These are phyloP conservation scores for Cordyceps militaris DNA, from an alignment of 2,329 filamentous ascomycete genomes.

Conservation along the genomic window DNA sequence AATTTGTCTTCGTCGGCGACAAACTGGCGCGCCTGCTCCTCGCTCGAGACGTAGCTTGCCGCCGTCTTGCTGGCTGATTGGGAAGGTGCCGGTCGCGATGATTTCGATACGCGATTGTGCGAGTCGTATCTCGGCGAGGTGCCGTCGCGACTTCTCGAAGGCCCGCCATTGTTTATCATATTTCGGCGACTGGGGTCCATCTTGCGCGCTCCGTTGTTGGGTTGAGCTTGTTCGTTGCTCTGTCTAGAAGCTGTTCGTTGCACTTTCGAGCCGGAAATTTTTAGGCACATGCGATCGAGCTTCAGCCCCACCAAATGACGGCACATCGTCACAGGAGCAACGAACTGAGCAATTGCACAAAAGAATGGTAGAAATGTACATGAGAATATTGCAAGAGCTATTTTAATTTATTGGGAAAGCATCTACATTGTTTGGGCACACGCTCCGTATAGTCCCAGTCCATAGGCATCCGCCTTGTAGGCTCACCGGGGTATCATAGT, in stretches of 20 bases:
- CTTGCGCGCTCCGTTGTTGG: slow-evolving; percentile 7
- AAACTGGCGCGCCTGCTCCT: slow-evolving; percentile 74
- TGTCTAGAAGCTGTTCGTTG: neutral
- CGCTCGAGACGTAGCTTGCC: slow-evolving; percentile 56
- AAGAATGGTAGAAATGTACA: neutral
- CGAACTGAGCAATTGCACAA: neutral
- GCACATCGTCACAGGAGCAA: neutral
- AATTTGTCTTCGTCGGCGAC: slow-evolving; percentile 94
- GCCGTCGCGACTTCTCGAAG: slow-evolving; percentile 39
- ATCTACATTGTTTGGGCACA: neutral
- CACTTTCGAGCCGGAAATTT: neutral
- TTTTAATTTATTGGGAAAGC: neutral
- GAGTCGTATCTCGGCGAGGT: slow-evolving; percentile 49
- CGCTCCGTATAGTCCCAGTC: neutral
- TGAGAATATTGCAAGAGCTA: neutral
- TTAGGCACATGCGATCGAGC: slow-evolving; percentile 5
- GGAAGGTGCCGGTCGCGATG: slow-evolving; percentile 27
- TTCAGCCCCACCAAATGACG: slow-evolving; percentile 5
- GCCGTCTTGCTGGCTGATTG: slow-evolving; percentile 22
- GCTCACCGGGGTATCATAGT: neutral
- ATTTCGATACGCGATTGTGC: slow-evolving; percentile 50
- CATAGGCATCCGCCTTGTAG: neutral
- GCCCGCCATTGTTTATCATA: slow-evolving; percentile 39
- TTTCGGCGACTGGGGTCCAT: slow-evolving; percentile 51
- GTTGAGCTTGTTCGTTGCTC: neutral